A percentile compares a stretch with the other conserved stretches of the same genome.
These are phyloP conservation scores for Phytopythium ostracodes DNA, from an alignment of 352 stramenopile genomes.

Conservation along the genomic window DNA sequence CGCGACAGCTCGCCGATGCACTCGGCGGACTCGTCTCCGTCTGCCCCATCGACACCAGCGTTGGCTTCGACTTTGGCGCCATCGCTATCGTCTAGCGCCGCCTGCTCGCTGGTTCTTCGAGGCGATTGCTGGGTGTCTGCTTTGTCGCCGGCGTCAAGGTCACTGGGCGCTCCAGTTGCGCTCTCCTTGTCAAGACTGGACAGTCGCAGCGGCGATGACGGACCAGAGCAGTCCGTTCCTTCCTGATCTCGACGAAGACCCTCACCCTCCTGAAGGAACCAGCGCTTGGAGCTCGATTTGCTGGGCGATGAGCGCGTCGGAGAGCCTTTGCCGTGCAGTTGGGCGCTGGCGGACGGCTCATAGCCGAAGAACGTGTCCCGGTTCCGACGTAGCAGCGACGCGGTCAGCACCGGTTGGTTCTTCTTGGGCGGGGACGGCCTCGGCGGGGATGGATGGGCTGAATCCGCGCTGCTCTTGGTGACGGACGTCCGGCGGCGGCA, in stretches of 20 bases:
- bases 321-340: conserved; percentile 1
- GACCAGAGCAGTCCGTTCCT: not conserved
- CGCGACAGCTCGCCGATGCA: conserved; percentile 56
- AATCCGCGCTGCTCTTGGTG: conserved; percentile 2
- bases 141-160: not conserved
- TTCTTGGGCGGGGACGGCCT: not conserved
- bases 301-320: conserved; percentile 1
- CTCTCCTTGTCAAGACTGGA: not conserved
- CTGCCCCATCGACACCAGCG: not conserved
- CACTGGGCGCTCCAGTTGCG: not conserved
- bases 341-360: not conserved
- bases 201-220: not conserved
- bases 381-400: not conserved
- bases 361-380: not conserved
- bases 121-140: not conserved
- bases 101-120: not conserved
- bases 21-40: conserved; percentile 11
- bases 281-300: conserved; percentile 4
- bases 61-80: not conserved
- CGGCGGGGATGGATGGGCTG: not conserved
- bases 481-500: conserved; percentile 6
- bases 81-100: not conserved
- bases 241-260: not conserved
- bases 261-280: not conserved
- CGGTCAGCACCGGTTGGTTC: not conserved